Conservation (phyloP, 352 stramenopile species). For the Pelagophyceae sp. region DNA sequence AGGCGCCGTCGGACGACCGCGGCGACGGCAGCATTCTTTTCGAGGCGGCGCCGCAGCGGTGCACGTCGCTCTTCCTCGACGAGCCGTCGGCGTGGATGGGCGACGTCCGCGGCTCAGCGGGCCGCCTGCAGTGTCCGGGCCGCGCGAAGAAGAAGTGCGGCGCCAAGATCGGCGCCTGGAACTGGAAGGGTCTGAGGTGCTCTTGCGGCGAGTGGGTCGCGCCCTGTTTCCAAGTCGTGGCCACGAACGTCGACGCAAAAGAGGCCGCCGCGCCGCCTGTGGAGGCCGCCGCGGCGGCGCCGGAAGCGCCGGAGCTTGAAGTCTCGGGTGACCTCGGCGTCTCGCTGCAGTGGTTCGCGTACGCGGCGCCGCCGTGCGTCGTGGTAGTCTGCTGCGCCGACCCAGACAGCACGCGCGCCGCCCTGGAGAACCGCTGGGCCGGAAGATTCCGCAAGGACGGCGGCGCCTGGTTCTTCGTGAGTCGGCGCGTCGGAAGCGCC, state of each 20-base stretch:
- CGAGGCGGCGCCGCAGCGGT: neutral
- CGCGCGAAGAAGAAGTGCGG: neutral
- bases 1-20: too few relatives aligned
- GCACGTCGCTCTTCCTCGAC: neutral
- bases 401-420: neutral
- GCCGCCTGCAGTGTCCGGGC: neutral
- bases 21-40: neutral
- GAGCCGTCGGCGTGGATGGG: constrained; percentile 6
- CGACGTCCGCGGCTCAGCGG: neutral
- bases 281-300: neutral
- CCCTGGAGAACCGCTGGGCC: neutral
- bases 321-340: neutral
- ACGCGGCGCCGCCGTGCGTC: neutral
- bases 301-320: too few relatives aligned
- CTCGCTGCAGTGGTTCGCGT: neutral
- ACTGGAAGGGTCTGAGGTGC: neutral
- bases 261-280: neutral
- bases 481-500: too few relatives aligned
- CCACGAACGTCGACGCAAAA: neutral
- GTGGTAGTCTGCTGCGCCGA: neutral
- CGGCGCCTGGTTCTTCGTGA: neutral
- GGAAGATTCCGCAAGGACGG: neutral
- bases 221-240: neutral
- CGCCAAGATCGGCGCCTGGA: constrained; percentile 4
- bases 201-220: constrained; percentile 12